These are phyloP conservation scores for Globisporangium irregulare DNA, from an alignment of 352 stramenopile genomes.

Conservation along the genomic window DNA sequence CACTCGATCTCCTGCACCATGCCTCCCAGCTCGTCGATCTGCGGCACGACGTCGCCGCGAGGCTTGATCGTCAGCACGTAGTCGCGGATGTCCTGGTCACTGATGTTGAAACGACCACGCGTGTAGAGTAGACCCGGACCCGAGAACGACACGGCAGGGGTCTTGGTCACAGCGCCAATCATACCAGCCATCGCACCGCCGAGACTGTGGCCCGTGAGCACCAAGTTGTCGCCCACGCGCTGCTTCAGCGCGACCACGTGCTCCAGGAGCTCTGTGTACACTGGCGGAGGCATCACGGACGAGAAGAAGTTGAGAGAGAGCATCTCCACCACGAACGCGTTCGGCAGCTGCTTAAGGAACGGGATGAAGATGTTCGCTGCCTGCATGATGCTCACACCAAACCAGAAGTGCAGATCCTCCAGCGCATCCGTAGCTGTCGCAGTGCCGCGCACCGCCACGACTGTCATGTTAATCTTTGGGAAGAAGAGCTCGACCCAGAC, in stretches of 20 bases:
- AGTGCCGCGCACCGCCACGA: slow-evolving; percentile 79
- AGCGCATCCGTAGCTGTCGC: slow-evolving; percentile 80
- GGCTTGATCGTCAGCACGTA: slow-evolving; percentile 88
- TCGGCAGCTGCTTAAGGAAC: slow-evolving; percentile 83
- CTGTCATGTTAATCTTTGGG: slow-evolving; percentile 78
- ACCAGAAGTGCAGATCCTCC: slow-evolving; percentile 87
- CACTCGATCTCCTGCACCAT: slow-evolving; percentile 90
- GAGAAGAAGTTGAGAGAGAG: slow-evolving; percentile 76
- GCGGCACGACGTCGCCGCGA: slow-evolving; percentile 69
- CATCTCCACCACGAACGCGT: slow-evolving; percentile 76
- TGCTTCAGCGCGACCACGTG: slow-evolving; percentile 58
- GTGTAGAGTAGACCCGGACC: slow-evolving; percentile 77
- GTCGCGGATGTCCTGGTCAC: slow-evolving; percentile 71
- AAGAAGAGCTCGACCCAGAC: slow-evolving; percentile 87
- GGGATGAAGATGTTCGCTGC: slow-evolving; percentile 81
- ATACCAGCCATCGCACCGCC: slow-evolving; percentile 83
- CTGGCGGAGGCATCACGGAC: slow-evolving; percentile 68
- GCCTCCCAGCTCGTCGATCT: slow-evolving; percentile 75
- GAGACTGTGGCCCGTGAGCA: slow-evolving; percentile 83
- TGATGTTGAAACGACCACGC: slow-evolving; percentile 69
- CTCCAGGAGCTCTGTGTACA: slow-evolving; percentile 69
- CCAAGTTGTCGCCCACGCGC: slow-evolving; percentile 66
- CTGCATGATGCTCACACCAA: slow-evolving; percentile 87
- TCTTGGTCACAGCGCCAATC: slow-evolving; percentile 80
- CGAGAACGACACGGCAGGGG: slow-evolving; percentile 80